These are phyloP conservation scores for Auricularia heimuer DNA, from an alignment of 768 basidiomycete species.

Conservation along the genomic window DNA sequence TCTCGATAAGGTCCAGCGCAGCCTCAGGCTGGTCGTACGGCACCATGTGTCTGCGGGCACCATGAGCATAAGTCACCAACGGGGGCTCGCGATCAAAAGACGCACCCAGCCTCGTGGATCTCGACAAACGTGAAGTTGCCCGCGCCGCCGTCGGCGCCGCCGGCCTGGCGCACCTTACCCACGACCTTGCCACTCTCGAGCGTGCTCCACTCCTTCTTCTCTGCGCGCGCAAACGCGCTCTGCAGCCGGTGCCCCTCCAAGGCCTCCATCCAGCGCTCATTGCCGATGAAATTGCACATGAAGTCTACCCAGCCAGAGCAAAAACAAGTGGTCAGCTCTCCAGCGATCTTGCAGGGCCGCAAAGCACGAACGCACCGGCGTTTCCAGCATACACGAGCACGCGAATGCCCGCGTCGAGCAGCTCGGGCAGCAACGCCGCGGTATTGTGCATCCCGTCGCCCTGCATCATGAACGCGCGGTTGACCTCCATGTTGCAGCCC, in stretches of 20 bases:
- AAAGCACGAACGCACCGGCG: constrained; percentile 27
- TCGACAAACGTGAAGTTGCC: constrained; percentile 82
- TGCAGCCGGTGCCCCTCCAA: constrained; percentile 47
- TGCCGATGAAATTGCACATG: constrained; percentile 79
- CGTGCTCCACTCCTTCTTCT: constrained; percentile 48
- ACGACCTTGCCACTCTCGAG: constrained; percentile 40
- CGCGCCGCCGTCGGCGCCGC: constrained; percentile 42
- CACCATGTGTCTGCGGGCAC: constrained; percentile 63
- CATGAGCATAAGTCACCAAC: constrained; percentile 1
- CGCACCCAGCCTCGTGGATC: constrained; percentile 73
- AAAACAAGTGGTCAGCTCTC: too few relatives aligned
- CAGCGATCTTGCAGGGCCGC: too few relatives aligned
- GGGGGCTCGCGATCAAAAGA: constrained; percentile 4
- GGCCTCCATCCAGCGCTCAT: constrained; percentile 46
- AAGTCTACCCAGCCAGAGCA: constrained; percentile 36
- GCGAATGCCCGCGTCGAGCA: constrained; percentile 74
- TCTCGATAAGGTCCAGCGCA: constrained; percentile 37
- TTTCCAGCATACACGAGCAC: constrained; percentile 86
- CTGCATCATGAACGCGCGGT: constrained; percentile 67
- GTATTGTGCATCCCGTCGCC: constrained; percentile 86
- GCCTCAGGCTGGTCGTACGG: constrained; percentile 86
- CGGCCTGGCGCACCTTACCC: constrained; percentile 64
- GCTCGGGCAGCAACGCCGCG: constrained; percentile 63
- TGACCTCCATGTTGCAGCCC: constrained; percentile 47
- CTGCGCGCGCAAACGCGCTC: constrained; percentile 44